Conservation (phyloP, 2,329 filamentous ascomycete species). For the Aaosphaeria pasadenensis region DNA sequence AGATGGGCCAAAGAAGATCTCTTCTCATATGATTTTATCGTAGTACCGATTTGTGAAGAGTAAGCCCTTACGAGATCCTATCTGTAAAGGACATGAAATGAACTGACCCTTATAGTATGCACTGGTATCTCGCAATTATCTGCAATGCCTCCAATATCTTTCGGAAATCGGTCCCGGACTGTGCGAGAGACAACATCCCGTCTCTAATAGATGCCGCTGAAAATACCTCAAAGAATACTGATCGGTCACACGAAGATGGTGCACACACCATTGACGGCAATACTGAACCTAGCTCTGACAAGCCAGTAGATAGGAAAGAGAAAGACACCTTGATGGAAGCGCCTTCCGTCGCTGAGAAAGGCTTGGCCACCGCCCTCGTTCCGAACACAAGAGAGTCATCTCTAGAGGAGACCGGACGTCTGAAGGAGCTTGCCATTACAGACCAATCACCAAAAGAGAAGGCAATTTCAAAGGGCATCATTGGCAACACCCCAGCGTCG, state of each 20-base stretch:
- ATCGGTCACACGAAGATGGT: not conserved
- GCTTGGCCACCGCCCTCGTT: no score
- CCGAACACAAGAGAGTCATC: slow-evolving; percentile 1
- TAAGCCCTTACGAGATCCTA: slow-evolving; percentile 6
- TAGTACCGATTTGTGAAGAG: slow-evolving; percentile 87
- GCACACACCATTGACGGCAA: not conserved
- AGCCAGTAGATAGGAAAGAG: not conserved
- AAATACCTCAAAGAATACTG: not conserved
- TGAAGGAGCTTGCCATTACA: slow-evolving; percentile 8
- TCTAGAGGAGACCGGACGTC: slow-evolving; percentile 1
- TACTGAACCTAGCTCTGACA: not conserved
- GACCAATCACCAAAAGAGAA: not conserved
- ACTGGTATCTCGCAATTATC: slow-evolving; percentile 96
- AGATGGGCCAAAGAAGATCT: slow-evolving; percentile 89
- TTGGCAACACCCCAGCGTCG: slow-evolving; percentile 8
- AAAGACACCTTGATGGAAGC: no score
- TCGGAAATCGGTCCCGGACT: slow-evolving; percentile 16
- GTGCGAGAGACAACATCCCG: slow-evolving; percentile 3
- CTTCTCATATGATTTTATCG: slow-evolving; percentile 80
- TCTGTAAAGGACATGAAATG: no score
- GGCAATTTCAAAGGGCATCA: slow-evolving; percentile 4
- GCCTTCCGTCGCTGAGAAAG: no score
- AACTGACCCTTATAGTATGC: slow-evolving; percentile 38
- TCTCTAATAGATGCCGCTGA: slow-evolving; percentile 4
- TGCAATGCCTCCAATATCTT: slow-evolving; percentile 75